A percentile compares a stretch with the other conserved stretches of the same genome.
Conservation (phyloP, 2,329 filamentous ascomycete species). For the Aspergillus novofumigatus region DNA sequence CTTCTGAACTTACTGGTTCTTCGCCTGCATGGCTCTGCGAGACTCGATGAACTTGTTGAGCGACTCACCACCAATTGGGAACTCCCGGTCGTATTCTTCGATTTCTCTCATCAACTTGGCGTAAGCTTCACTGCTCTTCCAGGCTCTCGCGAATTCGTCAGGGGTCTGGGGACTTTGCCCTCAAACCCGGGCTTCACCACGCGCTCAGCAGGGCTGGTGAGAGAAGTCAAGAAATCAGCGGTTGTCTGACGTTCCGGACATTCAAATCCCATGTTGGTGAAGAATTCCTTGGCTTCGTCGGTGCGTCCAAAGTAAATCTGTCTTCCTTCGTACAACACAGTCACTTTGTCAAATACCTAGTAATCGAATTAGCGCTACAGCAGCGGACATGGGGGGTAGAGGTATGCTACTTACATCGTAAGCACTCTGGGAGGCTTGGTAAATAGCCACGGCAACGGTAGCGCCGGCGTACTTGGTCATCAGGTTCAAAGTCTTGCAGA, state of each 20-base stretch:
- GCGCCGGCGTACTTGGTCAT: conserved; percentile 48
- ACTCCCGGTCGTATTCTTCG: conserved; percentile 40
- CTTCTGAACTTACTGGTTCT: conserved; percentile 26
- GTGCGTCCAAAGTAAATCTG: conserved; percentile 73
- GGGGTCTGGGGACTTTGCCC: conserved; percentile 59
- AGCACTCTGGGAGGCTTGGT: conserved; percentile 47
- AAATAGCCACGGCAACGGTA: conserved; percentile 54
- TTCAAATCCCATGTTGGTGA: conserved; percentile 65
- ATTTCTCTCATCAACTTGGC: conserved; percentile 40
- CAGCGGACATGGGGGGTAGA: background rate
- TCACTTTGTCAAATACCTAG: conserved; percentile 66
- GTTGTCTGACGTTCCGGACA: conserved; percentile 67
- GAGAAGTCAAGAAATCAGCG: conserved; percentile 66
- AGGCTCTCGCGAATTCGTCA: conserved; percentile 61
- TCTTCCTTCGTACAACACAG: conserved; percentile 69
- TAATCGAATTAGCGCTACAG: conserved; percentile 6
- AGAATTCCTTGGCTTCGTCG: conserved; percentile 58
- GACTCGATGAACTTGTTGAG: conserved; percentile 40
- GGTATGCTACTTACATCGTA: conserved; percentile 41
- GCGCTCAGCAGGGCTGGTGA: conserved; percentile 63
- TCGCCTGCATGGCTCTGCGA: conserved; percentile 42
- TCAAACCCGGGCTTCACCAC: conserved; percentile 58
- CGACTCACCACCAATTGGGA: conserved; percentile 41
- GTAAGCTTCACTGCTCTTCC: conserved; percentile 53
- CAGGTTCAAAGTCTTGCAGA: conserved; percentile 50